phyloP scores from a whole-genome alignment of 148 eudicot genomes.

The Mesembryanthemum crystallinum region DNA sequence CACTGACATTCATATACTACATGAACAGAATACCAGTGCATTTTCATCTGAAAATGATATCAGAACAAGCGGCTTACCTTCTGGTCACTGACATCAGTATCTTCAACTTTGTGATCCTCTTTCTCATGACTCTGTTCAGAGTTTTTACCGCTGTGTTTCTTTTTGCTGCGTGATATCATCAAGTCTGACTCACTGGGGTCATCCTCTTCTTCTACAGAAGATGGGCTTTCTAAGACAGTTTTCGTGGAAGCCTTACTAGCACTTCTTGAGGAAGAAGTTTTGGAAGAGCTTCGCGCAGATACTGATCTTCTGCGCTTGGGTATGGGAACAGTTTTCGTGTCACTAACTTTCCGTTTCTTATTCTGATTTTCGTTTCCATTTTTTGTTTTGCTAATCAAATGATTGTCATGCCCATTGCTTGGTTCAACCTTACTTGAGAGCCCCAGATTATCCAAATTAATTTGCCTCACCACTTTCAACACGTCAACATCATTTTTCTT shows the following conservation, averaged over 20 bases:
- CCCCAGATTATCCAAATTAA: conserved; percentile 58
- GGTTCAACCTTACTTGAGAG: conserved; percentile 49
- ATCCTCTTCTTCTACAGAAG: conserved; percentile 33
- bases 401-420: conserved; percentile 59
- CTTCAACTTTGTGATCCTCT: conserved; percentile 33
- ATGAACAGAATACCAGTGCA: background rate
- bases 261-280: conserved; percentile 30
- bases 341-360: conserved; percentile 49
- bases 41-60: background rate
- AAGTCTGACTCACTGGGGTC: conserved; percentile 43
- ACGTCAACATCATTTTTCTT: conserved; percentile 57
- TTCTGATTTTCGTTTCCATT: conserved; percentile 34
- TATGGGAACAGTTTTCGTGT: conserved; percentile 42
- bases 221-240: conserved; percentile 37
- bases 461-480: conserved; percentile 74
- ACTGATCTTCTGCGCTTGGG: conserved; percentile 79
- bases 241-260: conserved; percentile 28
- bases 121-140: conserved; percentile 35
- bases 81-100: conserved; percentile 27
- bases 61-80: conserved; percentile 44
- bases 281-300: conserved; percentile 40
- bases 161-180: conserved; percentile 40
- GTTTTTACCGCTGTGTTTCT: conserved; percentile 41
- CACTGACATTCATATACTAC: conserved; percentile 6
- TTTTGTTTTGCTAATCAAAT: conserved; percentile 25